Base-by-base conservation (phyloP, 371 early-diverging fungal species). In the Batkoa obscura region DNA sequence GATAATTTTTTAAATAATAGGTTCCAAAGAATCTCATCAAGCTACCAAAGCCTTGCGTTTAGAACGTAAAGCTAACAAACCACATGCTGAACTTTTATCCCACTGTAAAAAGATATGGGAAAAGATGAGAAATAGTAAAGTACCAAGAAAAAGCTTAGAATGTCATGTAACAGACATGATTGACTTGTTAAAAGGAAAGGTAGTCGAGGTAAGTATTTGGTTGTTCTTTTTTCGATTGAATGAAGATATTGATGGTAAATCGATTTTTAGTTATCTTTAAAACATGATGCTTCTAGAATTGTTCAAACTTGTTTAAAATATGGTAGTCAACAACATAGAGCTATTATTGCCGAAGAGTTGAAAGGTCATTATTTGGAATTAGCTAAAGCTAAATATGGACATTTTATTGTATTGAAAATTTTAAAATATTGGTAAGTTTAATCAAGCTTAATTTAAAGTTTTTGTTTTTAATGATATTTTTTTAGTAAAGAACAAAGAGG, bases 241-340 rank as follows among this genome's bases (percentile, higher is more conserved):
- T n/a, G n/a, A n/a, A n/a, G n/a, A 23, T 41, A 3, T 23, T 50
- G 6, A 36, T n/a, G 17, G 5, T 5, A 15, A 37, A 30, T 12
- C n/a, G 50, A 33, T 41, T 42, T 32, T 31, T 61, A 83, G 73
- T 66, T 93, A 42, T 83, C 88, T 65, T 90, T 93, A 72, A 91
- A 92, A 69, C 94, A 91, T 74, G 96, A 95, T 63, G 84, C 90
- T 60, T 82, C 83, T n/a, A 83, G 96, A 62, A 80, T 94, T 33
- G 76, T 95, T 53, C 94, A 95, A 66, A 83, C 88, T 17, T 82
- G 84, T 61, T 66, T 95, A 15, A 94, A 95, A 68, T 74, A 87
- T 67, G 96, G 93, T 15, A 83, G 70, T 59, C 70, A 68, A 42
- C 72, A 74, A 35, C 91, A 95, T 66, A 75, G 88, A 60, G 75